Conservation (phyloP, 805 yeast species). For the Isabelozyma gotoi region DNA sequence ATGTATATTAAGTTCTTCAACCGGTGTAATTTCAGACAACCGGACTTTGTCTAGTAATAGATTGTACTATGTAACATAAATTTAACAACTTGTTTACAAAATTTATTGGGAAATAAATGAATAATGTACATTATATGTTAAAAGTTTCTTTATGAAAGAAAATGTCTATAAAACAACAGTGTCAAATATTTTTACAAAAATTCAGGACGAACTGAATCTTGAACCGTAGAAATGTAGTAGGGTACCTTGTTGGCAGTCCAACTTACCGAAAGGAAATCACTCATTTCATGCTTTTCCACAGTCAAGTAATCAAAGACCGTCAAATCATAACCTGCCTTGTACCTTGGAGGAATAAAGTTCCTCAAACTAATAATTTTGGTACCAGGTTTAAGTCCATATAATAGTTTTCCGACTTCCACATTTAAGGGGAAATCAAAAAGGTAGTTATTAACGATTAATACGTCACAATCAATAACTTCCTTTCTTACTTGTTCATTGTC, state of each 20-base stretch:
- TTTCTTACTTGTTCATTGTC: constrained; percentile 56
- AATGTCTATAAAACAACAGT: neutral
- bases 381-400: constrained; percentile 66
- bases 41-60: no score
- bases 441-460: constrained; percentile 79
- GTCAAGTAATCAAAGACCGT: constrained; percentile 63
- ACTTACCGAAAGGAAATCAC: constrained; percentile 73
- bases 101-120: no score
- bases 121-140: neutral
- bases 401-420: constrained; percentile 60
- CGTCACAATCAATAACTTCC: constrained; percentile 61
- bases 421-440: constrained; percentile 78
- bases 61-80: no score
- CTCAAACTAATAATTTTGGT: constrained; percentile 77
- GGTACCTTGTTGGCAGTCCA: constrained; percentile 88
- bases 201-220: constrained; percentile 35
- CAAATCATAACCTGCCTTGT: constrained; percentile 54
- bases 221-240: constrained; percentile 74
- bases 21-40: no score
- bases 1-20: no score
- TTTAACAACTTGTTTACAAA: no score
- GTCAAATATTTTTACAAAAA: constrained; percentile 15
- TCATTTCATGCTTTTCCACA: constrained; percentile 58
- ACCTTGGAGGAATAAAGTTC: constrained; percentile 76
- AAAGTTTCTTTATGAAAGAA: no score